These are phyloP conservation scores for Teunomyces panamensis DNA, from an alignment of 805 yeast species.

Conservation along the genomic window DNA sequence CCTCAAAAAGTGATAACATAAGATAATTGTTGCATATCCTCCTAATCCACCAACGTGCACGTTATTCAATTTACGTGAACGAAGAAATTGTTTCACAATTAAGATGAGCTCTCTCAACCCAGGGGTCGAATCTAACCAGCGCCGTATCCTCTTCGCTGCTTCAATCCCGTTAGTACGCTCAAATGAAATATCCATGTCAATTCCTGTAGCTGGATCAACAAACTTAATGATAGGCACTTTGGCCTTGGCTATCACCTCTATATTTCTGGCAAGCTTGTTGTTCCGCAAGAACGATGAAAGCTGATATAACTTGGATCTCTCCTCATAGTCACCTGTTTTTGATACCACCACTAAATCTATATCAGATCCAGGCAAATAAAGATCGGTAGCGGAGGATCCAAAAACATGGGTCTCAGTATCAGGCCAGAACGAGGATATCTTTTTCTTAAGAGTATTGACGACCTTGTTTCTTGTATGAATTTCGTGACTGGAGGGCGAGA, in stretches of 20 bases:
- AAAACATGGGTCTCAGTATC: conserved; percentile 79
- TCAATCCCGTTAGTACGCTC: conserved; percentile 79
- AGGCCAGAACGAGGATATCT: conserved; percentile 63
- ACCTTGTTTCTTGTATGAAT: conserved; percentile 63
- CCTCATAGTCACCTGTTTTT: conserved; percentile 53
- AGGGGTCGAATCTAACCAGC: conserved; percentile 71
- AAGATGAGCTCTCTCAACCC: conserved; percentile 81
- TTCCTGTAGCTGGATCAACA: conserved; percentile 64
- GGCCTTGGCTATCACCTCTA: conserved; percentile 86
- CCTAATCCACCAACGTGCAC: conserved; percentile 95
- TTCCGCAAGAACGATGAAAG: conserved; percentile 67
- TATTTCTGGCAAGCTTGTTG: conserved; percentile 59
- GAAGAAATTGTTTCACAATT: conserved; percentile 78
- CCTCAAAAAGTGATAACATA: conserved; percentile 73
- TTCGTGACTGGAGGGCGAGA: conserved; percentile 80
- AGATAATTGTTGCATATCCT: conserved; percentile 87
- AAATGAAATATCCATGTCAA: conserved; percentile 87
- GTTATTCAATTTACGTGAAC: conserved; percentile 73
- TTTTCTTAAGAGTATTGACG: conserved; percentile 55
- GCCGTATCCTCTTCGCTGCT: conserved; percentile 74
- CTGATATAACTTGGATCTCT: conserved; percentile 64
- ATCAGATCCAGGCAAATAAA: conserved; percentile 92
- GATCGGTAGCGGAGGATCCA: conserved; percentile 92
- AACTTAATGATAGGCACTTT: conserved; percentile 94
- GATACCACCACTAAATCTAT: conserved; percentile 89